phyloP scores from a whole-genome alignment of 2,329 filamentous ascomycete genomes.

The Fusarium nisikadoi region DNA sequence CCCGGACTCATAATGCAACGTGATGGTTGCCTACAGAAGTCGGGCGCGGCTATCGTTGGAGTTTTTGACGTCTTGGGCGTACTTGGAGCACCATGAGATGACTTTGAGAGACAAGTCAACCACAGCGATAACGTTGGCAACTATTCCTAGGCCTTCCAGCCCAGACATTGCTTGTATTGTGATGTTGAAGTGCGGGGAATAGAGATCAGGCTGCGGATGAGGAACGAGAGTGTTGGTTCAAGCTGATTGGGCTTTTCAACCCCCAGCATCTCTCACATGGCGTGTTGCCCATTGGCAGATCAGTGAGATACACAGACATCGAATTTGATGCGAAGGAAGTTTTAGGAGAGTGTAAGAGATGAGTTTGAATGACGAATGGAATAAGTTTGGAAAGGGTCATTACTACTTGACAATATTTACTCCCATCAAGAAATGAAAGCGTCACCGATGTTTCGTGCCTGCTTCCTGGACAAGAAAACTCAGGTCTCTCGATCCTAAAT shows the following conservation, averaged over 20 bases:
- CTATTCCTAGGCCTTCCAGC: not conserved
- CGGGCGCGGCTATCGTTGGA: conserved; percentile 48
- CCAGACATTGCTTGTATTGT: not conserved
- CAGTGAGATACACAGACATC: too few relatives aligned
- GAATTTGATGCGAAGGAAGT: not conserved
- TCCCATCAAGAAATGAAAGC: not conserved
- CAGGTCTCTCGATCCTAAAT: not conserved
- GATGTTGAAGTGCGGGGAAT: not conserved
- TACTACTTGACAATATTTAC: not conserved
- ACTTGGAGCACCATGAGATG: conserved; percentile 45
- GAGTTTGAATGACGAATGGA: not conserved
- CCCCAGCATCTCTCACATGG: not conserved
- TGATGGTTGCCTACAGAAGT: conserved; percentile 40
- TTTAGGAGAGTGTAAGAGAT: not conserved
- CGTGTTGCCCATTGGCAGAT: not conserved
- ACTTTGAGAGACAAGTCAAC: not conserved
- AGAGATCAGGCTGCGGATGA: not conserved
- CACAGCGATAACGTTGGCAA: not conserved
- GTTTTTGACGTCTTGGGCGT: conserved; percentile 48
- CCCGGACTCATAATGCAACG: not conserved
- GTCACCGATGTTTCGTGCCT: not conserved
- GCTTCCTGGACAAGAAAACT: not conserved
- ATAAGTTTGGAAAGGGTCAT: too few relatives aligned
- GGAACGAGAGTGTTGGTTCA: not conserved
- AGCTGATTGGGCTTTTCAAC: not conserved